phyloP scores from a whole-genome alignment of 495 filamentous ascomycete species.

The Penicillium pulvis region DNA sequence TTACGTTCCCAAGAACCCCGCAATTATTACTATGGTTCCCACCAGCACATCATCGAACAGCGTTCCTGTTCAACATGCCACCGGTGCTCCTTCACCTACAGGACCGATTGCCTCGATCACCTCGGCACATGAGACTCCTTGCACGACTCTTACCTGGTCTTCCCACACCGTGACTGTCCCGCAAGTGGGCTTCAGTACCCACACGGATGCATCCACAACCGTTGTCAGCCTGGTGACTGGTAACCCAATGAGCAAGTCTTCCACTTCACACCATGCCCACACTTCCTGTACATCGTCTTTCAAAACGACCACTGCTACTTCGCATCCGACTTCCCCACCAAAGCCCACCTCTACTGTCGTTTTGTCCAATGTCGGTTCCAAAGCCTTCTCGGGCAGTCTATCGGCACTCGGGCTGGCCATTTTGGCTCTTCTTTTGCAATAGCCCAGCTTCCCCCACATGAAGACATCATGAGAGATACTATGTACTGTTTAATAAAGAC shows the following conservation, averaged over 20 bases:
- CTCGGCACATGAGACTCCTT: conserved; percentile 37
- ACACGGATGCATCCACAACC: conserved; percentile 35
- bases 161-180: conserved; percentile 69
- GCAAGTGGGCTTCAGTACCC: conserved; percentile 68
- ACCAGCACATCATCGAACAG: conserved; percentile 49
- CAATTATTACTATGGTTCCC: conserved; percentile 71
- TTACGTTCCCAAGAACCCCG: conserved; percentile 75
- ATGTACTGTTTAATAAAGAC: no score
- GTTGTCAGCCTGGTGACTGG: conserved; percentile 24
- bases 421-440: conserved; percentile 4
- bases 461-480: no score
- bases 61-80: conserved; percentile 4
- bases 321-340: neutral
- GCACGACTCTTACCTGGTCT: conserved; percentile 62
- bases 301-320: neutral
- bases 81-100: conserved; percentile 19
- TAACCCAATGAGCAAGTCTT: neutral
- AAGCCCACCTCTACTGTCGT: neutral
- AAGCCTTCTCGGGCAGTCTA: neutral
- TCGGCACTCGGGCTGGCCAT: conserved; percentile 8
- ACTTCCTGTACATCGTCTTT: neutral
- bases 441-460: neutral
- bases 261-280: neutral
- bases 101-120: conserved; percentile 24
- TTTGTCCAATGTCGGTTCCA: neutral